Conservation (phyloP, 1,284 basidiomycete genomes). For the Tilletia caries region DNA sequence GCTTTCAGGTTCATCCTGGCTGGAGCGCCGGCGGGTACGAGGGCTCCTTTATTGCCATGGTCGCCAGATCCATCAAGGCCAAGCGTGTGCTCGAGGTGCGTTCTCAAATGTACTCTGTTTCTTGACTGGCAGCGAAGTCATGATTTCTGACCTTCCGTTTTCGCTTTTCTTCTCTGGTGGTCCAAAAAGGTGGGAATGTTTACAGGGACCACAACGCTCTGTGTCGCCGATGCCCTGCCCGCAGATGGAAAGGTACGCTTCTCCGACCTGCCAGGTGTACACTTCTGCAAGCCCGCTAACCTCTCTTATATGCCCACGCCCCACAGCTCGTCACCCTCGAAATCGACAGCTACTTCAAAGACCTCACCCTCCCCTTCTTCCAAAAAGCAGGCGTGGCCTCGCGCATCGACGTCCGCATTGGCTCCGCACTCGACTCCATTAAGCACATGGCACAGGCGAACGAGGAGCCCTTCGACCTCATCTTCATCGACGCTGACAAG, state of each 20-base stretch:
- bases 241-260: conserved; percentile 23
- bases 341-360: conserved; percentile 47
- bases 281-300: no score
- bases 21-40: conserved; percentile 41
- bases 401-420: conserved; percentile 46
- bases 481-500: conserved; percentile 55
- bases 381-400: conserved; percentile 37
- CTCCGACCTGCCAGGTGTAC: no score
- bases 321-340: conserved; percentile 47
- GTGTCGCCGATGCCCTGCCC: conserved; percentile 32
- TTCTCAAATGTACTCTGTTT: neutral
- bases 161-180: neutral
- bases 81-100: conserved; percentile 37
- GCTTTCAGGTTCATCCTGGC: conserved; percentile 26
- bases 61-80: conserved; percentile 29
- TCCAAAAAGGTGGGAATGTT: conserved; percentile 40
- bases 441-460: conserved; percentile 25
- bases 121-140: no score
- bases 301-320: no score
- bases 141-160: neutral
- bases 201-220: conserved; percentile 42
- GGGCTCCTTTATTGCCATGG: conserved; percentile 34
- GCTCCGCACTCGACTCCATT: conserved; percentile 42
- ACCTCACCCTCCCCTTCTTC: conserved; percentile 45
- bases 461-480: conserved; percentile 47